Base-by-base conservation (phyloP, 352 stramenopile genomes). In the Phytophthora ohioensis region DNA sequence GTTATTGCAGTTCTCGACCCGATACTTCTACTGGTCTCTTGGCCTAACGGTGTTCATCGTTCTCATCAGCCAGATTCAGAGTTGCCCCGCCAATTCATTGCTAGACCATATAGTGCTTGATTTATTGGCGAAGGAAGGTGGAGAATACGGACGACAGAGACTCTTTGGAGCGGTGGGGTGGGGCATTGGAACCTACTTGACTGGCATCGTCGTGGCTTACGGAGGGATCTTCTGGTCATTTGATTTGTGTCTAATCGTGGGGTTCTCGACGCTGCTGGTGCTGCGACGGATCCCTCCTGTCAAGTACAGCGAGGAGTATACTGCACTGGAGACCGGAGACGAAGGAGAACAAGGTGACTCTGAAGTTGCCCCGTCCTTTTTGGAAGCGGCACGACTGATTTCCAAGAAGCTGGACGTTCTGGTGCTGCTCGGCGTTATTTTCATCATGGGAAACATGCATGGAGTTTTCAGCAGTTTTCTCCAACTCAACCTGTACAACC, bases 401-500 rank as follows among this genome's bases (percentile, higher is more conserved):
- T 48, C 30, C 4, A 65, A 77, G 6, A 79, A 88, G 61, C 51
- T 55, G 42, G 85, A 93, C 54, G 75, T 94, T 32, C 53, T 93
- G 47, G 78, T 85, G 43, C 76, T 93, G 34, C 67, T 94, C 38
- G 64, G 58, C 9, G 81, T 91, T 8, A 81, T 92, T 15, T 91
- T 91, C 57, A 69, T 93, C 64, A 93, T 91, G 79, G 82, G 84
- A 0, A 76, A 91, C 52, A 94, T 91, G 85, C 84, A 79, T 49
- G 87, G 87, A 61, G 79, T 93, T 31, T 77, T 94, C 59, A 81
- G 66, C 15, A 91, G 82, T 65, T 93, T 91, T 71, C 76, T 94
- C 35, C 84, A 81, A 47, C 75, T 94, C 45, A 90, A 94, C 54
- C 56, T 94, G 32, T 93, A 91, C 82, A 92, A 94, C 64, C 71